Conservation (phyloP, 371 early-diverging fungal genomes). For the Umbelopsis sp. region DNA sequence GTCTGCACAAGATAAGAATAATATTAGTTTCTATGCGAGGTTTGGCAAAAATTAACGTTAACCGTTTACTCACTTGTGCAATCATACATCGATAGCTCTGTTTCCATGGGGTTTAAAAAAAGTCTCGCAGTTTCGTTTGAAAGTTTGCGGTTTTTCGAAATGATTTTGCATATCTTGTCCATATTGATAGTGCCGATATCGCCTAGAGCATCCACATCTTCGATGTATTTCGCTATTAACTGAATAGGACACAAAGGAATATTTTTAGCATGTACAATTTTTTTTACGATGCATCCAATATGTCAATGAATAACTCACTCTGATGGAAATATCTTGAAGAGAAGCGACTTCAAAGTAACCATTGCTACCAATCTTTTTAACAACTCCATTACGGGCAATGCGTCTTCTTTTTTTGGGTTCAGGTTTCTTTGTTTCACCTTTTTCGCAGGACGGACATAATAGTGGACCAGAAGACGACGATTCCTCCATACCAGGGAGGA, state of each 20-base stretch:
- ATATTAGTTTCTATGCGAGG: not conserved
- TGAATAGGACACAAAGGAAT: conserved; percentile 23
- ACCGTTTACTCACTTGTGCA: conserved; percentile 63
- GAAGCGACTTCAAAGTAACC: conserved; percentile 37
- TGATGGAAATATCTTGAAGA: conserved; percentile 69
- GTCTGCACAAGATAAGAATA: conserved; percentile 31
- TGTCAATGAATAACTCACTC: conserved; percentile 35
- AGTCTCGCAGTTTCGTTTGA: conserved; percentile 66
- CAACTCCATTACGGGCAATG: conserved; percentile 21
- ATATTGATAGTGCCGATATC: conserved; percentile 71
- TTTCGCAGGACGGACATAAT: conserved; percentile 57
- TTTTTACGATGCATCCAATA: not conserved
- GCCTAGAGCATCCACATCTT: conserved; percentile 82
- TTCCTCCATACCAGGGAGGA: conserved; percentile 30
- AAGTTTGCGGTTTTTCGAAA: conserved; percentile 76
- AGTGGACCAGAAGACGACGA: conserved; percentile 18
- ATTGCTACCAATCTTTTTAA: conserved; percentile 29
- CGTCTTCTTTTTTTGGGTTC: conserved; percentile 30
- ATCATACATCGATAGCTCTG: conserved; percentile 72
- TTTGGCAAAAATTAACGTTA: not conserved
- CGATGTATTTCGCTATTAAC: conserved; percentile 72
- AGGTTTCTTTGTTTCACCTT: conserved; percentile 30
- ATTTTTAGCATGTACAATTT: not conserved
- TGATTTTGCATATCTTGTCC: conserved; percentile 78
- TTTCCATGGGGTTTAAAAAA: conserved; percentile 70